These are phyloP conservation scores for Helianthus annuus DNA, from an alignment of 129 eudicot species.

Conservation along the genomic window HanXRQr2.0-SUNRISE NC_035444.2:9603269-9603768, in stretches of 20 bases:
- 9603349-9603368: not conserved
- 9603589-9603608: constrained; percentile 77
- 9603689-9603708: constrained; percentile 17
- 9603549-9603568: constrained; percentile 29
- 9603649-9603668: constrained; percentile 18
- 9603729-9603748: constrained; percentile 22
- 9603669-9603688: not conserved
- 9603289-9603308: not conserved
- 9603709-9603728: constrained; percentile 21
- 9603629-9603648: constrained; percentile 44
- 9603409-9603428: not conserved
- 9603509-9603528: constrained; percentile 17
- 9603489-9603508: constrained; percentile 13
- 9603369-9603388: constrained; percentile 26
- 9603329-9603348: not conserved
- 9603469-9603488: constrained; percentile 2
- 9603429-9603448: not conserved
- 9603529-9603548: constrained; percentile 41
- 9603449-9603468: not conserved
- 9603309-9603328: constrained; percentile 6
- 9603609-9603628: constrained; percentile 46
- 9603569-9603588: constrained; percentile 14
- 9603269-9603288: not conserved
- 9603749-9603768: not conserved
- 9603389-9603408: constrained; percentile 13